Evolutionary conservation across 768 basidiomycete species (phyloP).

Genomic region (Lentinula sp.): DNA sequence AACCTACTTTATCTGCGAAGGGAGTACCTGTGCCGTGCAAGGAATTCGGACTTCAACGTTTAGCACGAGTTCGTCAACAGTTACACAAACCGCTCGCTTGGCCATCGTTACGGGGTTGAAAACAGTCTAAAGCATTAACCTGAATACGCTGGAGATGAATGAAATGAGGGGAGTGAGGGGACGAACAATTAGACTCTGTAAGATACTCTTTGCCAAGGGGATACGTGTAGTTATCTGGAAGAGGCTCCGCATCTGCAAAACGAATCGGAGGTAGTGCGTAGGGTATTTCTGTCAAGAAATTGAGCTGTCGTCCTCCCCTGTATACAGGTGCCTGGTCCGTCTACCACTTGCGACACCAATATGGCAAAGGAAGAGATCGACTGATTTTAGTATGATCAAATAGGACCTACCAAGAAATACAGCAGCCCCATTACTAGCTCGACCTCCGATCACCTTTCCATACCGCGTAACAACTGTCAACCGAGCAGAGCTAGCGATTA

Average conservation of each 20-base stretch:
- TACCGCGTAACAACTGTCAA: conserved; percentile 48
- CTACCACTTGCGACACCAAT: background rate
- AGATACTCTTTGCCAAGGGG: conserved; percentile 51
- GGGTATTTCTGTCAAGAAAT: conserved; percentile 49
- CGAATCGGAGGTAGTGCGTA: conserved; percentile 62
- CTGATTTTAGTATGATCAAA: background rate
- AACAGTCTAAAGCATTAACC: conserved; percentile 35
- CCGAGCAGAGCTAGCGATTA: conserved; percentile 31
- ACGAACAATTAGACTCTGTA: conserved; percentile 50
- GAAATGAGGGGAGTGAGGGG: background rate
- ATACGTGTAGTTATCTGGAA: conserved; percentile 52
- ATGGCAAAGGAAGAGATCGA: background rate
- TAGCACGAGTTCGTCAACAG: background rate
- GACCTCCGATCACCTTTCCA: conserved; percentile 53
- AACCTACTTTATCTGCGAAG: conserved; percentile 56
- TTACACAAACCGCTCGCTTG: conserved; percentile 41
- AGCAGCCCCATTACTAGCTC: conserved; percentile 53
- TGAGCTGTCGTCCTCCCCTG: too few species aligned
- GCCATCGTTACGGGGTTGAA: conserved; percentile 61
- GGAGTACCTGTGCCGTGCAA: conserved; percentile 28
- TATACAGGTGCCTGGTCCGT: too few species aligned
- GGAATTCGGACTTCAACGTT: background rate
- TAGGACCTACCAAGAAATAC: conserved; percentile 53
- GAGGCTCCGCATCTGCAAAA: conserved; percentile 55
- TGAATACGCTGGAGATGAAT: too few species aligned